phyloP scores from a whole-genome alignment of 495 filamentous ascomycete genomes.

The Bacidia gigantensis region DNA sequence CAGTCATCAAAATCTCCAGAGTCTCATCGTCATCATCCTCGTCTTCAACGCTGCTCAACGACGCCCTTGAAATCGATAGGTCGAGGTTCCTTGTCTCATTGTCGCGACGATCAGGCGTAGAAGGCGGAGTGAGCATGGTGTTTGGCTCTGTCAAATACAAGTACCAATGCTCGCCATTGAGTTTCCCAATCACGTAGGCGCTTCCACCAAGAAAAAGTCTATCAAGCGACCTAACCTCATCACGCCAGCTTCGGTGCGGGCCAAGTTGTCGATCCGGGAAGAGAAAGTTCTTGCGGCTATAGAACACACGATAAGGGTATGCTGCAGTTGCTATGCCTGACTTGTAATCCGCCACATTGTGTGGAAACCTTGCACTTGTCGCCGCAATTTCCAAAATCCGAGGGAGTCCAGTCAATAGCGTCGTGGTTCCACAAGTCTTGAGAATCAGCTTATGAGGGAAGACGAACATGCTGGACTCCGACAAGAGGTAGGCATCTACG shows the following conservation, averaged over 20 bases:
- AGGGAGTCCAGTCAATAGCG: slow-evolving; percentile 73
- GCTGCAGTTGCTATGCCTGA: slow-evolving; percentile 55
- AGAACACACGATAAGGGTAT: slow-evolving; percentile 90
- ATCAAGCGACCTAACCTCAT: slow-evolving; percentile 87
- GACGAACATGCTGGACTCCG: slow-evolving; percentile 99
- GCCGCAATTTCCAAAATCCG: slow-evolving; percentile 86
- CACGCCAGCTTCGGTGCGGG: slow-evolving; percentile 92
- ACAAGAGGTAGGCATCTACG: slow-evolving; percentile 93
- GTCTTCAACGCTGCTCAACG: slow-evolving; percentile 21
- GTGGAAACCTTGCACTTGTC: slow-evolving; percentile 71
- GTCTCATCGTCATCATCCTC: slow-evolving; percentile 64
- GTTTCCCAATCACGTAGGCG: slow-evolving; percentile 98
- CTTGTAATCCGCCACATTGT: slow-evolving; percentile 33
- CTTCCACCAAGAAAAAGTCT: slow-evolving; percentile 81
- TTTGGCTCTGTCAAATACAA: slow-evolving; percentile 86
- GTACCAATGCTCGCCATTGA: slow-evolving; percentile 99
- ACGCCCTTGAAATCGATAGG: slow-evolving; percentile 24
- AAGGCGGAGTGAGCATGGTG: slow-evolving; percentile 68
- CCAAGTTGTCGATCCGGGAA: slow-evolving; percentile 90
- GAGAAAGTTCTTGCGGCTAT: slow-evolving; percentile 96
- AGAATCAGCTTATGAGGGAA: slow-evolving; percentile 98
- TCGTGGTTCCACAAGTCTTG: slow-evolving; percentile 98
- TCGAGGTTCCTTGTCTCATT: slow-evolving; percentile 60
- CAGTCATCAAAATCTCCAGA: slow-evolving; percentile 95
- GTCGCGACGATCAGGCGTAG: slow-evolving; percentile 49